A percentile compares a stretch with the other conserved stretches of the same genome.
These are phyloP conservation scores for Cystobasidium onofrii DNA, from an alignment of 768 basidiomycete genomes.

Conservation along the genomic window DNA sequence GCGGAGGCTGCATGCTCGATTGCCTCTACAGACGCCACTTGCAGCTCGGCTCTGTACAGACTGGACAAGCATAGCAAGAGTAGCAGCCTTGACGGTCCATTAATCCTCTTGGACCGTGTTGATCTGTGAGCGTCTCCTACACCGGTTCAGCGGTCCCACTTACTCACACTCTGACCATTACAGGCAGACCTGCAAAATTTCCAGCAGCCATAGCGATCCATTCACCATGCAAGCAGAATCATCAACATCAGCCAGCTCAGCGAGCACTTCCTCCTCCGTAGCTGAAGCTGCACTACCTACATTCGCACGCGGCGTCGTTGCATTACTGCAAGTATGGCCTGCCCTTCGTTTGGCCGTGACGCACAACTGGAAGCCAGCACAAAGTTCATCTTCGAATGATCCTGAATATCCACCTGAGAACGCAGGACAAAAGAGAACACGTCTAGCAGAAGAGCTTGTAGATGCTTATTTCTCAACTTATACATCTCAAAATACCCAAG, in stretches of 20 bases:
- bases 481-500: conserved; percentile 43
- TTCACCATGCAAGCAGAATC: conserved; percentile 17
- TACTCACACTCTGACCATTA: background rate
- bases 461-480: conserved; percentile 27
- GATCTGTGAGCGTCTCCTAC: too few species aligned
- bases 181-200: background rate
- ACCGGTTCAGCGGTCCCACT: too few species aligned
- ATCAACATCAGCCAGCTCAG: background rate
- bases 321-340: conserved; percentile 73
- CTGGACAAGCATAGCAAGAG: too few species aligned
- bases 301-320: conserved; percentile 79
- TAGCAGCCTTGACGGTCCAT: too few species aligned
- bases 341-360: conserved; percentile 77
- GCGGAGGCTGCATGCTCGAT: too few species aligned
- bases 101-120: too few species aligned
- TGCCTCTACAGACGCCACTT: too few species aligned
- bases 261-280: background rate
- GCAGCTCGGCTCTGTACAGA: too few species aligned
- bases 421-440: conserved; percentile 37
- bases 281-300: conserved; percentile 42
- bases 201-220: background rate
- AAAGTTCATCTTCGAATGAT: background rate
- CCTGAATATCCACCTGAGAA: conserved; percentile 58
- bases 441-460: conserved; percentile 30
- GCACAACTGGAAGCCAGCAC: conserved; percentile 58